Base-by-base conservation (phyloP, 352 stramenopile species). In the Globisporangium orthogonon region DNA sequence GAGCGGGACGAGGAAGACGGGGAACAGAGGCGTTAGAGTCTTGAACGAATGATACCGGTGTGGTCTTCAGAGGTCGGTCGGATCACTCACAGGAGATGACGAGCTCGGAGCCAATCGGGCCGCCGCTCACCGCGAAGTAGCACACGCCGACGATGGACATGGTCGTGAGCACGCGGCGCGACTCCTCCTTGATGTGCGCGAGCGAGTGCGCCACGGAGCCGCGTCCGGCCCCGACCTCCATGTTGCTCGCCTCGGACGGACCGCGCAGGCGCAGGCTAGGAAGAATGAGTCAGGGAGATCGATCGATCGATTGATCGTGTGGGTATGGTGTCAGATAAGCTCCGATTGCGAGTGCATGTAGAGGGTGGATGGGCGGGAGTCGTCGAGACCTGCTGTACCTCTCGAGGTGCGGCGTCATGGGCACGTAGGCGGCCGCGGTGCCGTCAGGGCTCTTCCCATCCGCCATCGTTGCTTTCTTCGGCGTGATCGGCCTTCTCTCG, bases 61-160 rank as follows among this genome's bases (percentile, higher is more conserved):
- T 23, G 47, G 9, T 37, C 47, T 37, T 18, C 10, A 13, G 18
- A 11, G 18, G 18, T 31, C 46, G 30, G 23, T 29, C 48, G 30
- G 28, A 2, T 39, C 7, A 65, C 65, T 45, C 52, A 78, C 68
- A 60, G 6, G 73, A 78, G 30, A 78, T 66, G 30, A 79, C 67
- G 50, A 74, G 73, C 60, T 80, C 70, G 31, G 70, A 71, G 50
- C 65, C 62, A 40, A 81, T 70, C 14, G 71, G 63, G 0, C 73
- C 73, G 44, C 69, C 70, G 37, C 69, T 77, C 23, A 77, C 71
- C 37, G 74, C 70, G 43, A 86, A 83, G 63, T 83, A 86, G 66
- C 73, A 83, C 31, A 86, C 57, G 17, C 73, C 75, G 35, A 78
- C 66, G 52, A 86, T 75, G 30, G 75, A 79, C 56, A 81, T 66